Percentiles rank a stretch among this genome's conserved stretches.
These are phyloP conservation scores for Tetragonia tetragonoides DNA, from an alignment of 148 eudicot genomes.

Conservation along the genomic window DNA sequence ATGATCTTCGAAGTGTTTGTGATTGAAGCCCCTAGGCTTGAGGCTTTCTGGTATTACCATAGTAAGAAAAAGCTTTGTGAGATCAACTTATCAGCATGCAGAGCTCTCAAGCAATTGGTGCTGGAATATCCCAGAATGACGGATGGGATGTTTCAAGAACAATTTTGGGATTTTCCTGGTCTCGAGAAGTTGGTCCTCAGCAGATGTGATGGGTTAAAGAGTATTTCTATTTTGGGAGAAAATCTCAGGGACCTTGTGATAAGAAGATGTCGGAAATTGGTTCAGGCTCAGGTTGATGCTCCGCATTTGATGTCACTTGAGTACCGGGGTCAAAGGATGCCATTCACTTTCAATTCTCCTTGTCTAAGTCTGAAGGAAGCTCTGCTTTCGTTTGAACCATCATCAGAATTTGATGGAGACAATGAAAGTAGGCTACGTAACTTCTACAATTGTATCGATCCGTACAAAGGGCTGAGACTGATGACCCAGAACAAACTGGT, in stretches of 20 bases:
- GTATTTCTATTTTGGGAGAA: conserved; percentile 4
- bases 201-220: conserved; percentile 24
- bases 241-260: conserved; percentile 20
- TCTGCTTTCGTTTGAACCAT: conserved; percentile 17
- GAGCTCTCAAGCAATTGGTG: conserved; percentile 17
- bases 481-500: conserved; percentile 22
- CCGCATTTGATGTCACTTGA: conserved; percentile 25
- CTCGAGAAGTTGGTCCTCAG: conserved; percentile 29
- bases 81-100: conserved; percentile 18
- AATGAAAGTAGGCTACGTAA: conserved; percentile 7
- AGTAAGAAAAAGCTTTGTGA: conserved; percentile 4
- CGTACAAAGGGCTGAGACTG: conserved; percentile 10
- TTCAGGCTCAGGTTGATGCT: conserved; percentile 8
- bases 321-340: conserved; percentile 24
- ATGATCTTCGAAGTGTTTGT: conserved; percentile 5
- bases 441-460: conserved; percentile 11
- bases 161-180: conserved; percentile 5
- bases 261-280: conserved; percentile 25
- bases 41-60: conserved; percentile 22
- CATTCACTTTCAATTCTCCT: conserved; percentile 5
- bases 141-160: conserved; percentile 11
- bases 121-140: conserved; percentile 26
- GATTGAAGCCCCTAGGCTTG: conserved; percentile 14
- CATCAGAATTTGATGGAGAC: conserved; percentile 7
- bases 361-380: conserved; percentile 15